These are phyloP conservation scores for Tetrapisispora arboricola DNA, from an alignment of 805 yeast genomes.

Conservation along the genomic window DNA sequence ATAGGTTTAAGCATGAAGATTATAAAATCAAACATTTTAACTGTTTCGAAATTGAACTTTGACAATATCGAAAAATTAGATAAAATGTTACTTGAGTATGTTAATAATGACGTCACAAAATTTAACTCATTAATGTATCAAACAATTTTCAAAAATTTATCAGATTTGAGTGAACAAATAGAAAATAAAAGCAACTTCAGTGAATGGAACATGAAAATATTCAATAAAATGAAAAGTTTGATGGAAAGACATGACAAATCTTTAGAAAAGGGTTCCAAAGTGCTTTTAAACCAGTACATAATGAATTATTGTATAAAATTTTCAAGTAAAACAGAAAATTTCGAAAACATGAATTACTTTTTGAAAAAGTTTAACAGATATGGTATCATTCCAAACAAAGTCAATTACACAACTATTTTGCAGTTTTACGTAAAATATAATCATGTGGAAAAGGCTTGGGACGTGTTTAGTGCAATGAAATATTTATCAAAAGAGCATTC, in stretches of 20 bases:
- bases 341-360: conserved; percentile 19
- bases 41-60: conserved; percentile 11
- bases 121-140: conserved; percentile 16
- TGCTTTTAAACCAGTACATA: conserved; percentile 12
- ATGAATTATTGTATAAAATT: conserved; percentile 21
- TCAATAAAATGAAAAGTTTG: conserved; percentile 14
- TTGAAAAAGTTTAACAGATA: conserved; percentile 20
- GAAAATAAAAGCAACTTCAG: neutral
- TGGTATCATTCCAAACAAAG: conserved; percentile 19
- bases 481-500: conserved; percentile 54
- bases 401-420: conserved; percentile 22
- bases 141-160: conserved; percentile 17
- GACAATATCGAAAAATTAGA: conserved; percentile 21
- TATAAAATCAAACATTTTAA: conserved; percentile 4
- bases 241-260: conserved; percentile 15
- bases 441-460: conserved; percentile 42
- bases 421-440: conserved; percentile 18
- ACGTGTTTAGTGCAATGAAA: conserved; percentile 77
- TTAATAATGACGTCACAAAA: conserved; percentile 6
- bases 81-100: conserved; percentile 16
- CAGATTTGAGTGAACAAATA: conserved; percentile 5
- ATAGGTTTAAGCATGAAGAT: conserved; percentile 6
- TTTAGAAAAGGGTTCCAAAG: neutral
- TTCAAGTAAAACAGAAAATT: conserved; percentile 13
- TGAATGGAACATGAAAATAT: conserved; percentile 6